A percentile compares a stretch with the other conserved stretches of the same genome.
Evolutionary conservation across 306 rosid genomes (phyloP).

Genomic region (Vachellia collinsii): DNA sequence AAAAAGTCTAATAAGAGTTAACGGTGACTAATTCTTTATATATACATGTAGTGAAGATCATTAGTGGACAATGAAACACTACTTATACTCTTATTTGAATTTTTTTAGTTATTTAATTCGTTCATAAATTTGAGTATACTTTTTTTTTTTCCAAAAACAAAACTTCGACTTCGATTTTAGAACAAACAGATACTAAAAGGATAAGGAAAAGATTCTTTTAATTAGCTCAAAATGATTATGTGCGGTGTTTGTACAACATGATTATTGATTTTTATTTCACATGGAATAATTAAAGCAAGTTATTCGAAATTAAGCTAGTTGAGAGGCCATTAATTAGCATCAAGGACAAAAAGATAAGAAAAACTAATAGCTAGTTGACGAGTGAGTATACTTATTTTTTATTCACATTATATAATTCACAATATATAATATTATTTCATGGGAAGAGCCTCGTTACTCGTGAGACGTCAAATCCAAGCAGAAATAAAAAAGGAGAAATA

Average conservation of each 20-base stretch:
- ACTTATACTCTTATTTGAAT: background rate
- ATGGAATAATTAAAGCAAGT: slow-evolving; percentile 12
- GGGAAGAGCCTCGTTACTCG: background rate
- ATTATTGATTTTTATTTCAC: slow-evolving; percentile 1
- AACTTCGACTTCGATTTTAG: background rate
- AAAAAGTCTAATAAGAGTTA: no score
- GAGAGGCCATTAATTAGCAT: background rate
- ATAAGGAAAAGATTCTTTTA: background rate
- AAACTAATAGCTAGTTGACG: background rate
- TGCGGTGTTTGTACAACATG: slow-evolving; percentile 6
- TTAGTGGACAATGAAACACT: background rate
- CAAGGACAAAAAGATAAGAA: background rate
- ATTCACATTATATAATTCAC: background rate
- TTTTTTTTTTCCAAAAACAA: background rate
- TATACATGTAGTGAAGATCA: background rate
- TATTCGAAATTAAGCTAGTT: background rate
- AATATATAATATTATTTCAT: background rate
- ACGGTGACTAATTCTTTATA: background rate
- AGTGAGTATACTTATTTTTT: background rate
- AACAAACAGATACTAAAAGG: background rate
- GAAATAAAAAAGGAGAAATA: background rate
- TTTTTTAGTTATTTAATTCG: background rate
- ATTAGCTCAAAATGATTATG: background rate
- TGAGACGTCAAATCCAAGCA: background rate
- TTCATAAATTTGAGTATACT: background rate